Evolutionary conservation across 1,284 basidiomycete genomes (phyloP), one percentile per base, ranked within the genome.

Genomic region (Apiotrichum porosum): DNA sequence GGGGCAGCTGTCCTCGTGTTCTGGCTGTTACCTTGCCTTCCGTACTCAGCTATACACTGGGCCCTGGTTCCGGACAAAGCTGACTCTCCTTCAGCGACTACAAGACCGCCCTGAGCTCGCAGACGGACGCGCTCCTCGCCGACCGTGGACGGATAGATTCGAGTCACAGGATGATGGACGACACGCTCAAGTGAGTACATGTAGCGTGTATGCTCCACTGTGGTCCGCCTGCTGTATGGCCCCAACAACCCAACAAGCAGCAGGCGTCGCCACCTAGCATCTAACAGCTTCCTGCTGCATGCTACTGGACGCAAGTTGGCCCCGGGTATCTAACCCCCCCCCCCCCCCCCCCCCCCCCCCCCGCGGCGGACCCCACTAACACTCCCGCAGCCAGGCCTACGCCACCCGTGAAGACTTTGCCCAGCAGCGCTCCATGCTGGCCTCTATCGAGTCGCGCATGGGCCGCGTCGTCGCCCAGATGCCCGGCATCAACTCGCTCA

Each of bases 341-440:
- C n/a, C n/a, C n/a, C n/a, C n/a, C n/a, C n/a, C n/a, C n/a, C n/a
- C n/a, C n/a, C n/a, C n/a, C n/a, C n/a, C n/a, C n/a, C n/a, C n/a
- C n/a, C n/a, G n/a, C n/a, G n/a, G n/a, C n/a, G n/a, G n/a, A n/a
- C n/a, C n/a, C n/a, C n/a, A n/a, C n/a, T n/a, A n/a, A n/a, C n/a
- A n/a, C n/a, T n/a, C 15, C 37, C 22, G 4, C 63, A 95, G 92
- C 44, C 94, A 98, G 83, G 95, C 95, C 24, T 95, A 97, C 63
- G 94, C 92, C 60, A 97, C 94, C 0, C 83, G 94, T n/a, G 80
- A 87, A 30, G 93, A 97, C 69, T 95, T 99, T 71, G 77, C 80
- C n/a, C 80, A 83, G 42, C 95, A 99, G 72, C 80, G 88, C 17
- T 72, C 78, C 5, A 82, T 85, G 24, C 75, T 99, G 33, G 74